Evolutionary conservation across 345 rosid genomes (phyloP).

Genomic region (Cardamine resedifolia): DNA sequence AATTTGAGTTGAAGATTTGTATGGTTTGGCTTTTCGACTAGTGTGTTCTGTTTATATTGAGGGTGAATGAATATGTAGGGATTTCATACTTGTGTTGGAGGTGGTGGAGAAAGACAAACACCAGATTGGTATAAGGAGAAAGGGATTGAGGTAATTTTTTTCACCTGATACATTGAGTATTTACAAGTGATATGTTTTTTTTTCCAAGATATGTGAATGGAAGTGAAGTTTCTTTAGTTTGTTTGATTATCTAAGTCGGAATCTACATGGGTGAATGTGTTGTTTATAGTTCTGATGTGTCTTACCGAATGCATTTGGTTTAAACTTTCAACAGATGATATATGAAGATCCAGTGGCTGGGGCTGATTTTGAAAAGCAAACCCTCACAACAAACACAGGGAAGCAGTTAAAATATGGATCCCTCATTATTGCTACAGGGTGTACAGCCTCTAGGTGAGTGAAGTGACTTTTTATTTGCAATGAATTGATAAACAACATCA

Average conservation of each 20-base stretch:
- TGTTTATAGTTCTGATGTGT: not conserved
- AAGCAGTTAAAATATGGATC: slow-evolving; percentile 88
- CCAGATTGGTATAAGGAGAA: slow-evolving; percentile 95
- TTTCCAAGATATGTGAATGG: not conserved
- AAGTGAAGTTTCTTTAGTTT: not conserved
- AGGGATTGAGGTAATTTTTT: slow-evolving; percentile 77
- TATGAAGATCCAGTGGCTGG: slow-evolving; percentile 80
- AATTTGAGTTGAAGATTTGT: not conserved
- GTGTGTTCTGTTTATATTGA: slow-evolving; percentile 4
- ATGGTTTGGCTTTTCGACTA: not conserved
- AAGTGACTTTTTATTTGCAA: not conserved
- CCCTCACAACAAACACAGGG: slow-evolving; percentile 71
- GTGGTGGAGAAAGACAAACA: slow-evolving; percentile 95
- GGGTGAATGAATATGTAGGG: slow-evolving; percentile 48
- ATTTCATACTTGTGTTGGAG: slow-evolving; percentile 97
- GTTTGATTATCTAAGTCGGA: not conserved
- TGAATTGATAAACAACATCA: not conserved
- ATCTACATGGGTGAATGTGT: not conserved
- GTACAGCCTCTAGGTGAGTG: slow-evolving; percentile 80
- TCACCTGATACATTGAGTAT: not conserved
- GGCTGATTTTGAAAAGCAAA: slow-evolving; percentile 80
- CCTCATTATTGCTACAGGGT: slow-evolving; percentile 86
- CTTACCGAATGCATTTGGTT: not conserved
- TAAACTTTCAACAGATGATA: slow-evolving; percentile 50
- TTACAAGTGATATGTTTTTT: not conserved